These are phyloP conservation scores for Aspergillus sp. DNA, from an alignment of 2,329 filamentous ascomycete species.

Conservation along the genomic window DNA sequence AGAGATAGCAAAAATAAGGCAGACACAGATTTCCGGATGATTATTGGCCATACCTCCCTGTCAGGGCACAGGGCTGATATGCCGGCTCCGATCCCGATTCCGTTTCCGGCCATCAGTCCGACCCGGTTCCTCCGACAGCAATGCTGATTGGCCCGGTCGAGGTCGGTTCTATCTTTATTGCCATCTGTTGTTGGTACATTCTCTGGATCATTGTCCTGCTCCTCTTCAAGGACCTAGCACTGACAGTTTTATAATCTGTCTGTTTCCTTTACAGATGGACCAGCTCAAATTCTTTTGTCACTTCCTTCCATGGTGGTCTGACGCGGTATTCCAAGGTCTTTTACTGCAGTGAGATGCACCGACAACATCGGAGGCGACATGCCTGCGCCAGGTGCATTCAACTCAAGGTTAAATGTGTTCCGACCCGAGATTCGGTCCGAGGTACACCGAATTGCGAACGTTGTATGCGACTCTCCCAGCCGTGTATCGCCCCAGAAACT, in stretches of 20 bases:
- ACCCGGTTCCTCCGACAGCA: not conserved
- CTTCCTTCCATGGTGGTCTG: not conserved
- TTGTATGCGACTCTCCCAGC: slow-evolving; percentile 11
- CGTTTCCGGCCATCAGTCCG: not conserved
- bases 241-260: not conserved
- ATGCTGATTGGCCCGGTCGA: not conserved
- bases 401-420: slow-evolving; percentile 12
- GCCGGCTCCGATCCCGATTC: not conserved
- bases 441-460: slow-evolving; percentile 10
- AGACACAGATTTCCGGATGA: not conserved
- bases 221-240: not conserved
- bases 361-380: slow-evolving; percentile 4
- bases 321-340: not conserved
- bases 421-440: not conserved
- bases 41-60: not conserved
- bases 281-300: not conserved
- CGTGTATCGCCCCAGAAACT: slow-evolving; percentile 1
- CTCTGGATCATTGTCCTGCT: not conserved
- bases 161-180: not conserved
- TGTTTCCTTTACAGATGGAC: not conserved
- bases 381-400: slow-evolving; percentile 13
- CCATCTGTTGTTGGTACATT: not conserved
- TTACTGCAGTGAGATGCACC: not conserved
- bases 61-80: not conserved
- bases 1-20: too few relatives aligned